Evolutionary conservation across 345 rosid species (phyloP).

Genomic region (Gossypium rotundifolium): DNA sequence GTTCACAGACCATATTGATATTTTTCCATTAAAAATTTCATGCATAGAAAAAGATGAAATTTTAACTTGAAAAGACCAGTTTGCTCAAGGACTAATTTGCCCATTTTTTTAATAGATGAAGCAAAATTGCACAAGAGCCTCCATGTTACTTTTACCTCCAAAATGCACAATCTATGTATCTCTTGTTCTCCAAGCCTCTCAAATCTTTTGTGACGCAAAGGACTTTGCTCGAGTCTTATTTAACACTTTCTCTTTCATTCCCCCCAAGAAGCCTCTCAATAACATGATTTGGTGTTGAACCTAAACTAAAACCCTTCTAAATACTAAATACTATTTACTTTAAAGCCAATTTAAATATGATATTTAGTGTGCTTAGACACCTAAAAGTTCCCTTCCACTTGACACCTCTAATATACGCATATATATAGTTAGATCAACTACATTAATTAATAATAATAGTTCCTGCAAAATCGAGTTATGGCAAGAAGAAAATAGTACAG

Average conservation of each 20-base stretch:
- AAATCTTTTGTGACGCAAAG: too few species aligned
- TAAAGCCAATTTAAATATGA: background rate
- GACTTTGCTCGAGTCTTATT: too few species aligned
- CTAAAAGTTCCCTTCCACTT: background rate
- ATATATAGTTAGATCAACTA: background rate
- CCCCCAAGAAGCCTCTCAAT: too few species aligned
- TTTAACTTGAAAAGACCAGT: background rate
- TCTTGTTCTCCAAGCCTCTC: too few species aligned
- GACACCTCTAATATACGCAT: background rate
- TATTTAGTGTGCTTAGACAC: background rate
- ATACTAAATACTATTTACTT: background rate
- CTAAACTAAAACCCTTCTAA: background rate
- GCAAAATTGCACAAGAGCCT: too few species aligned
- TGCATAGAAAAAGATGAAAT: background rate
- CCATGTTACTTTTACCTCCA: too few species aligned
- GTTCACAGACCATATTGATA: too few species aligned
- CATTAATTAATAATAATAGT: background rate
- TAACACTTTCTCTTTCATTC: background rate
- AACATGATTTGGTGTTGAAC: background rate
- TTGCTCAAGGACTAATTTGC: too few species aligned
- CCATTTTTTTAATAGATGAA: too few species aligned
- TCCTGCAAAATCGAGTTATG: background rate
- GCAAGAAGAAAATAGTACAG: constrained; percentile 18
- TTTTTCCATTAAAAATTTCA: too few species aligned
- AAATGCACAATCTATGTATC: too few species aligned